A percentile compares a stretch with the other conserved stretches of the same genome.
These are phyloP conservation scores for Colletotrichum eleusines DNA, from an alignment of 2,329 filamentous ascomycete species.

Conservation along the genomic window DNA sequence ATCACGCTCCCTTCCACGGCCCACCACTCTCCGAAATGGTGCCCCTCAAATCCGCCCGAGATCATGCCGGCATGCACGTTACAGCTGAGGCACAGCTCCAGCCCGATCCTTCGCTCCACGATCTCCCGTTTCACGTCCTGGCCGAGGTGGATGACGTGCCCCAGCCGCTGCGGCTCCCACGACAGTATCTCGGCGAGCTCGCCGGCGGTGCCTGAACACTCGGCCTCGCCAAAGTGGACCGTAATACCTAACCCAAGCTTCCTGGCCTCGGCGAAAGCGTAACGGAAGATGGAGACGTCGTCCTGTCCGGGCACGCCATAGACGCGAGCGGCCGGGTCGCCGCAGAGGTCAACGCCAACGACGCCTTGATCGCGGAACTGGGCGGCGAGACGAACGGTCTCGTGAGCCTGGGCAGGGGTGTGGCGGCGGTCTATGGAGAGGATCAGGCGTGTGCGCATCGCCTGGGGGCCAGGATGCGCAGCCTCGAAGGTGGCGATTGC, in stretches of 20 bases:
- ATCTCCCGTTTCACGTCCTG: constrained; percentile 69
- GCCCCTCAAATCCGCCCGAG: constrained; percentile 71
- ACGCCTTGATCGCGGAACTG: constrained; percentile 66
- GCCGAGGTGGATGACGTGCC: constrained; percentile 83
- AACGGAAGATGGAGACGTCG: constrained; percentile 69
- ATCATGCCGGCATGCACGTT: constrained; percentile 84
- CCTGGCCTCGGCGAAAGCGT: constrained; percentile 70
- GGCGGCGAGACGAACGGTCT: constrained; percentile 73
- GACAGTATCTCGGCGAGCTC: constrained; percentile 75
- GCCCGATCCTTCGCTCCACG: constrained; percentile 64
- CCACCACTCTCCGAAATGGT: constrained; percentile 84
- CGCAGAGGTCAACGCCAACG: constrained; percentile 83
- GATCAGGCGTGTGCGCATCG: constrained; percentile 74
- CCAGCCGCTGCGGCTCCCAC: constrained; percentile 76
- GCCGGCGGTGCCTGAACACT: constrained; percentile 63
- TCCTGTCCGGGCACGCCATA: constrained; percentile 67
- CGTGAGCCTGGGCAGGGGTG: constrained; percentile 68
- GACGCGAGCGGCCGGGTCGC: constrained; percentile 69
- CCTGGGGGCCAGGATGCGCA: constrained; percentile 46
- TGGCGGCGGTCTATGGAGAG: constrained; percentile 80
- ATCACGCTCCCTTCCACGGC: constrained; percentile 69
- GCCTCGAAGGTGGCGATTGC: constrained; percentile 68
- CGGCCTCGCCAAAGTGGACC: constrained; percentile 82
- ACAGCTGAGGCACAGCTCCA: constrained; percentile 84
- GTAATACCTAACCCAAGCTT: constrained; percentile 71